Conservation (phyloP, 768 basidiomycete genomes). For the Mycena venus region DNA sequence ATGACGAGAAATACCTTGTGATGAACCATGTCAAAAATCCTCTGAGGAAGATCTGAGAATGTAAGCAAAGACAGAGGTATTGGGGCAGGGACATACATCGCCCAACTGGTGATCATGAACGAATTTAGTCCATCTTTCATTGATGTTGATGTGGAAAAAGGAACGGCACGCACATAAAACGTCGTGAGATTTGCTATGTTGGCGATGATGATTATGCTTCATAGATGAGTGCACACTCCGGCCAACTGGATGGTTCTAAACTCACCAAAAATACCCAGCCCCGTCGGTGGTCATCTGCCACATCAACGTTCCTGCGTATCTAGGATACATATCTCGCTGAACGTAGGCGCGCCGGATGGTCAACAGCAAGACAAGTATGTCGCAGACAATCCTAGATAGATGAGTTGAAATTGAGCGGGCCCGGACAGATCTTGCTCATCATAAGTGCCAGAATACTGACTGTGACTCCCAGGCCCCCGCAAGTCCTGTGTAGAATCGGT, state of each 20-base stretch:
- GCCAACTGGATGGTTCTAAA: neutral
- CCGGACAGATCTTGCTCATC: too few species aligned
- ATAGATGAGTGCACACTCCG: neutral
- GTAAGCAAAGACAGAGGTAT: neutral
- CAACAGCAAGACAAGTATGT: constrained; percentile 4
- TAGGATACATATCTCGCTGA: too few species aligned
- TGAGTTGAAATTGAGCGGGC: too few species aligned
- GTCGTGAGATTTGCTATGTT: neutral
- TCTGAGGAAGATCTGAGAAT: neutral
- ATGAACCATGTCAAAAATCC: constrained; percentile 5
- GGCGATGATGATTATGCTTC: neutral
- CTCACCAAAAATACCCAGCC: too few species aligned
- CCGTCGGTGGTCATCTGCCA: too few species aligned
- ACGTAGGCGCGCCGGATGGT: constrained; percentile 5
- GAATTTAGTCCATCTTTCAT: neutral
- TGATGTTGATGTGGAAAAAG: neutral
- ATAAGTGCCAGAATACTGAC: too few species aligned
- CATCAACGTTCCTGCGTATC: too few species aligned
- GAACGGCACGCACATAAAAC: constrained; percentile 3
- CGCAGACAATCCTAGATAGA: too few species aligned
- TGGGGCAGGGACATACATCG: constrained; percentile 3
- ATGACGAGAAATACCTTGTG: neutral
- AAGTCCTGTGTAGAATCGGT: too few species aligned
- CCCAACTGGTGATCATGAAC: neutral
- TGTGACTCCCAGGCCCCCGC: too few species aligned